Percentiles rank a stretch among this genome's conserved stretches.
These are phyloP conservation scores for Fusarium sp. DNA, from an alignment of 2,329 filamentous ascomycete genomes.

Conservation along the genomic window DNA sequence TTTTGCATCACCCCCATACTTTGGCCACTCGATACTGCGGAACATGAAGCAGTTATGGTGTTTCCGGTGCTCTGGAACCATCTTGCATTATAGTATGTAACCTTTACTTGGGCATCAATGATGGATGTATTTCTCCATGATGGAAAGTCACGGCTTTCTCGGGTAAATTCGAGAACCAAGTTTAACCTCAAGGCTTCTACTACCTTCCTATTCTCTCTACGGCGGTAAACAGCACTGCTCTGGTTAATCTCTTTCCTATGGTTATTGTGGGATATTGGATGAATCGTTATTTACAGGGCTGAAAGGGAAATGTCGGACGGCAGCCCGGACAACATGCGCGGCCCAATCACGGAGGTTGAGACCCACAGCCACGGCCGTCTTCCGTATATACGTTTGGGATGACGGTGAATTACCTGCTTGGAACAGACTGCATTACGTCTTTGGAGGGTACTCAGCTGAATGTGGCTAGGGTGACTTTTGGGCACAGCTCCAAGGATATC, in stretches of 20 bases:
- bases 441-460: too few species aligned
- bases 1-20: conserved; percentile 15
- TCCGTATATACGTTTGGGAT: conserved; percentile 16
- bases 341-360: conserved; percentile 46
- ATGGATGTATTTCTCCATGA: too few species aligned
- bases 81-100: conserved; percentile 8
- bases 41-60: conserved; percentile 3
- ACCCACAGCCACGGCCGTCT: conserved; percentile 35
- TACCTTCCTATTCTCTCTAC: conserved; percentile 1
- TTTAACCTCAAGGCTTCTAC: neutral
- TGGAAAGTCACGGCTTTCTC: neutral
- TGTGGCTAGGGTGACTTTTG: too few species aligned
- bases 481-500: too few species aligned
- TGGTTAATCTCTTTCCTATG: neutral
- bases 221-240: neutral
- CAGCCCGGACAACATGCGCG: conserved; percentile 24
- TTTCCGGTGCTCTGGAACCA: conserved; percentile 29
- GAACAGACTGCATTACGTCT: neutral
- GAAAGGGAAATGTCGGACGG: conserved; percentile 27
- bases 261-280: neutral
- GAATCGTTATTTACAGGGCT: conserved; percentile 32
- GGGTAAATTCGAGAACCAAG: conserved; percentile 1
- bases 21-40: conserved; percentile 6
- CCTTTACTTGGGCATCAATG: conserved; percentile 23
- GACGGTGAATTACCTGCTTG: neutral